These are phyloP conservation scores for Stevia rebaudiana DNA, from an alignment of 140 eudicot genomes.

Conservation along the genomic window DNA sequence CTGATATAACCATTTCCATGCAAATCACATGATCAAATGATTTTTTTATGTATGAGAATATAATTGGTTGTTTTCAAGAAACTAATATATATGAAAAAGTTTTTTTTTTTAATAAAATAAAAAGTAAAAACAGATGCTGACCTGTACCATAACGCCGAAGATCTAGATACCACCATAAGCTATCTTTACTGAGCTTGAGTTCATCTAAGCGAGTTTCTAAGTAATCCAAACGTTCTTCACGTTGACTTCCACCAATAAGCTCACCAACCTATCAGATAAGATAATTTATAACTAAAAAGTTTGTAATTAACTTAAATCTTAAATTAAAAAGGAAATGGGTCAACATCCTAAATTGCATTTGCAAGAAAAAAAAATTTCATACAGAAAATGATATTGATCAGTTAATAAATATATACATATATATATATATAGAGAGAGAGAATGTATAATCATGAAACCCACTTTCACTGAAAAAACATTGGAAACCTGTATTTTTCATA, in stretches of 20 bases:
- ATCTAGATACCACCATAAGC: conserved; percentile 99
- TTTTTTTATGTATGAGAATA: background rate
- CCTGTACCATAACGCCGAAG: conserved; percentile 99
- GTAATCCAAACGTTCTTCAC: conserved; percentile 90
- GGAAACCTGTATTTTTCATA: no score
- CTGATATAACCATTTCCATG: background rate
- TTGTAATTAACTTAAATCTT: background rate
- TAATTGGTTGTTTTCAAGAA: background rate
- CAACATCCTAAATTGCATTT: background rate
- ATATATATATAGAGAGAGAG: no score
- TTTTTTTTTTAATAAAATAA: no score
- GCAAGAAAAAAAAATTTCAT: background rate
- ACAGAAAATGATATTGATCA: background rate
- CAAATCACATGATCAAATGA: background rate
- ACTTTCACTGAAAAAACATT: no score
- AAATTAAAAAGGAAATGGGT: background rate
- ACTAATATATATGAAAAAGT: conserved; percentile 3
- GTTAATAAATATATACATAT: no score
- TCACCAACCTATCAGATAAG: conserved; percentile 68
- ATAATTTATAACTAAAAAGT: background rate
- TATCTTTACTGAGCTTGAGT: conserved; percentile 69
- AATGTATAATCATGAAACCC: no score
- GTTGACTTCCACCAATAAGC: conserved; percentile 99
- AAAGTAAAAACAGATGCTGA: conserved; percentile 27
- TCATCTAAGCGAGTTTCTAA: conserved; percentile 76